These are phyloP conservation scores for Amanita pseudoporphyria DNA, from an alignment of 768 basidiomycete species.

Conservation along the genomic window DNA sequence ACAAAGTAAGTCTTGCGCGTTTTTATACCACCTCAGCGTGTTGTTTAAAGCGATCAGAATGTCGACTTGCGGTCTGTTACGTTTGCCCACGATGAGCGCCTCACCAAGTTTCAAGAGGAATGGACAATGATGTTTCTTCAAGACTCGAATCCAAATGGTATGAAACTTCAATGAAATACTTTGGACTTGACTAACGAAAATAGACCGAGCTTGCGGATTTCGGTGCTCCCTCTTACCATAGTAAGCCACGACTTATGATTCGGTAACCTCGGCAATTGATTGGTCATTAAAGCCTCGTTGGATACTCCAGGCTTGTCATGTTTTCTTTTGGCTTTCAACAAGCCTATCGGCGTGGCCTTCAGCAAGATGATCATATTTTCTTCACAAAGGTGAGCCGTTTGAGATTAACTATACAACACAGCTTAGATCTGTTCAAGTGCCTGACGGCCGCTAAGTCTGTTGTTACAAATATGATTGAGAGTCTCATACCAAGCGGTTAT, in stretches of 20 bases:
- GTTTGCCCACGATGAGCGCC: constrained; percentile 43
- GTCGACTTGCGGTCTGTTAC: constrained; percentile 64
- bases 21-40: not conserved
- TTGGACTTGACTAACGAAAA: not conserved
- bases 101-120: constrained; percentile 54
- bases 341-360: constrained; percentile 63
- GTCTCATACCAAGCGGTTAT: constrained; percentile 59
- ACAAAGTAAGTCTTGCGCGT: constrained; percentile 37
- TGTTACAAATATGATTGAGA: constrained; percentile 54
- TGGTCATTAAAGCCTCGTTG: constrained; percentile 43
- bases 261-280: constrained; percentile 1
- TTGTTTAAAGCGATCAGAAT: constrained; percentile 27
- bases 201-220: constrained; percentile 52
- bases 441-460: constrained; percentile 62
- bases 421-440: constrained; percentile 34
- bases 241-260: constrained; percentile 30
- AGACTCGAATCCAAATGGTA: constrained; percentile 52
- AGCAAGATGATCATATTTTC: constrained; percentile 52
- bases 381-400: constrained; percentile 42
- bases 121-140: constrained; percentile 52
- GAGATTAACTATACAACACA: not conserved
- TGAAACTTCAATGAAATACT: not conserved
- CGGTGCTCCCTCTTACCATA: constrained; percentile 64
- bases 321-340: constrained; percentile 83
- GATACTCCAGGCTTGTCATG: constrained; percentile 76